Base-by-base conservation (phyloP, 352 stramenopile genomes). In the Globisporangium alternatum region DNA sequence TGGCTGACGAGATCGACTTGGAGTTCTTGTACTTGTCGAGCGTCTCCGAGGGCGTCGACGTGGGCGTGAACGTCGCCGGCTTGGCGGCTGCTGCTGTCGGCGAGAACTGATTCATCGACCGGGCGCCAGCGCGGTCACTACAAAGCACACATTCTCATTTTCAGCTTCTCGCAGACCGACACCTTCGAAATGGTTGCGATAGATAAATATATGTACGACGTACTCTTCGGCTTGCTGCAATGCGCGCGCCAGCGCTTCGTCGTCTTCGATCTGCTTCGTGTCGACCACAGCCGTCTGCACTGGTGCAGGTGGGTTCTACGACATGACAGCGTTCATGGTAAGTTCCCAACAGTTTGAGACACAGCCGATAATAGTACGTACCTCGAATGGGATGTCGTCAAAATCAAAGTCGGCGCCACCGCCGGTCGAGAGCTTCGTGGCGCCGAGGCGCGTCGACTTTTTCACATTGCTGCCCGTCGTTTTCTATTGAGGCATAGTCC, bases 21-120 rank as follows among this genome's bases (percentile, higher is more conserved):
- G 88, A 85, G 55, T 97, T 97, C 70, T 96, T 96, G 76, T 96
- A 97, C 68, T 97, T 97, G 74, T 97, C 74, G 52, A 96, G 66
- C n/a, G 79, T 91, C n/a, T 81, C 82, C 1, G 76, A 54, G 4
- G 67, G 48, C 3, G 73, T 44, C 41, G 55, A 51, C 25, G 62
- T 5, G 21, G 62, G 25, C 19, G 55, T 35, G 35, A 56, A 56
- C 45, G 41, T 7, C 17, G 62, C 54, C 3, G 59, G 41, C 61
- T 44, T 54, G 55, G 19, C 28, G 62, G 45, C 25, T 37, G 53
- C 33, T 65, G 45, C 41, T 31, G 10, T 55, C 33, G 25, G 21
- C 62, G 48, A 60, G 30, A 58, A 69, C 30, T 71, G 45, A 63
- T 55, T 62, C 21, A 48, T 39, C 5, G 59, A 66, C 6, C 35